Evolutionary conservation across 2,329 filamentous ascomycete species (phyloP), one percentile per base, ranked within the genome.

Genomic region (Beauveria asiatica): DNA sequence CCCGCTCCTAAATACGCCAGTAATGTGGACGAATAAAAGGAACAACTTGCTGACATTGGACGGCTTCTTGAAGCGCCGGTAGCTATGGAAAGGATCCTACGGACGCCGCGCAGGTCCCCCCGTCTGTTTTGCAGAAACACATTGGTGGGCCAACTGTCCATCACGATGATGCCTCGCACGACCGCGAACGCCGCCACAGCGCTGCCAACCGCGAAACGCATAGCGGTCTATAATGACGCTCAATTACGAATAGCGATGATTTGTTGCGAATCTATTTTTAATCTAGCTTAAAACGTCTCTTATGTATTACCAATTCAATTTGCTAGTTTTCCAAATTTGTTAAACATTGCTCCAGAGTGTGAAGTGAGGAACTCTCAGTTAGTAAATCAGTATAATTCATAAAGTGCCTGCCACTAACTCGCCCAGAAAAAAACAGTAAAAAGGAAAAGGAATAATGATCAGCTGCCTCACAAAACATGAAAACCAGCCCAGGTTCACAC

Each of bases 91-190:
- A 49, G 62, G 81, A 84, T 51, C 81, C 81, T 4, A 79, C 75
- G 19, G 82, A 84, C 63, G 81, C 82, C 1, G 73, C 82, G 0
- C 81, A 84, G 66, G 81, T 83, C 0, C 81, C 82, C 1, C 82
- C 82, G 5, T 84, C 81, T 2, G 76, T 80, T 0, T 50, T 85
- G 62, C 72, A 73, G 53, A 70, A 77, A 65, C 74, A 78, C 50
- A 62, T 82, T 42, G 81, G 80, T 2, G 73, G 71, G 1, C 78
- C 80, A 0, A 57, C 67, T 1, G 67, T 81, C n/a, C 70, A 73
- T 50, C 80, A 83, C 57, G 75, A 69, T 1, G 75, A 82, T 44
- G 63, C 66, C 5, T 41, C 57, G 0, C 77, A 83, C 57, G 73
- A 76, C 13, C 78, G 76, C 1, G 72, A 71, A 33, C 72, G 75